Base-by-base conservation (phyloP, 2,329 filamentous ascomycete genomes). In the Epichloe festucae region DNA sequence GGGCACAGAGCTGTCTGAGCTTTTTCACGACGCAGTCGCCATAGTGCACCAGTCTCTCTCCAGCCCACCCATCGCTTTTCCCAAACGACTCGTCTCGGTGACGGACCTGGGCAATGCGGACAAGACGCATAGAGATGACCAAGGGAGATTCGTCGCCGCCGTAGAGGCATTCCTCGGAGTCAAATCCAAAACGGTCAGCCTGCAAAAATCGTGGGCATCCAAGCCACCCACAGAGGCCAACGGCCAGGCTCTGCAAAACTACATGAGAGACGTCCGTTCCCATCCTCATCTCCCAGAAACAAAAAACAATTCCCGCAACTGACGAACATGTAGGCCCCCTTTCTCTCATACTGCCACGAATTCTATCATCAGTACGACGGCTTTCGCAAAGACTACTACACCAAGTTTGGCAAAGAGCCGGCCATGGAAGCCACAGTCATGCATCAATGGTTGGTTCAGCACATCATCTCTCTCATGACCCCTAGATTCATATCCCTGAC, bases 331-430 rank as follows among this genome's bases (percentile, higher is more conserved):
- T 17, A 69, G 65, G 60, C 60, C 3, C 3, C 63, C 1, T 67
- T 65, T 34, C 52, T 54, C 2, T 59, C 59, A 1, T 65, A 63
- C 49, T 66, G 63, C 48, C 63, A 64, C 54, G 65, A 65, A 7
- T 67, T 65, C 49, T 66, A 62, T 48, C 57, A 63, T 41, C 50
- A 57, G 5, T 67, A 64, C 49, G 55, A 60, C 15, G 43, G 50
- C 0, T 70, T 69, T 31, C 57, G 60, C 21, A 27, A 53, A 1
- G 53, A 54, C 1, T 69, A 65, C 36, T 38, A 42, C 11, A 31
- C 56, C 31, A 58, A 56, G 19, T 62, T 63, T 36, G 53, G 57
- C 4, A 54, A 49, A 3, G 45, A 57, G 34, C 60, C 65, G 0
- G 66, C 61, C 36, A n/a, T 58, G 5, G 67, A 70, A 39, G 50